Conservation (phyloP, 768 basidiomycete species). For the Exidia glandulosa region DNA sequence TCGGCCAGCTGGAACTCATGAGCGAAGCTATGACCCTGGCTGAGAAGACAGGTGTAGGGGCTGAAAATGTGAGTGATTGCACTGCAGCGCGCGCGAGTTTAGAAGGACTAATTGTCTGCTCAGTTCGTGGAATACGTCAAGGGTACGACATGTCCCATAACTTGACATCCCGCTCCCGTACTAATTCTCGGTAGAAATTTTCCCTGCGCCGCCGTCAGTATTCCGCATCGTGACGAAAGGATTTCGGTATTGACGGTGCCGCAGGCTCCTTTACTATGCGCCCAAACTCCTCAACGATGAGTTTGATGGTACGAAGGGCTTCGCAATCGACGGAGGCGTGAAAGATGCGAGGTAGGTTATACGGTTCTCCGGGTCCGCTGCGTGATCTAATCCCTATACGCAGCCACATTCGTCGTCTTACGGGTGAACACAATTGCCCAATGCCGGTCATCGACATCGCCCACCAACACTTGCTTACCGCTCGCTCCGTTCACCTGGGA, state of each 20-base stretch:
- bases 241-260: neutral
- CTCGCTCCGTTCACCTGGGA: conserved; percentile 55
- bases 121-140: conserved; percentile 37
- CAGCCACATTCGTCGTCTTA: conserved; percentile 57
- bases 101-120: neutral
- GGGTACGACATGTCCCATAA: conserved; percentile 24
- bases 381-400: neutral
- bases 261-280: conserved; percentile 44
- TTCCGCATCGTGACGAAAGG: conserved; percentile 1
- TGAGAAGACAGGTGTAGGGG: conserved; percentile 71
- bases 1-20: conserved; percentile 68
- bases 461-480: conserved; percentile 68
- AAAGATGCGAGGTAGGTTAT: conserved; percentile 49
- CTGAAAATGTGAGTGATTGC: conserved; percentile 32
- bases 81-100: neutral
- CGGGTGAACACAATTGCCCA: conserved; percentile 51
- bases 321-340: conserved; percentile 77
- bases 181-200: conserved; percentile 36
- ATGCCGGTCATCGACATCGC: conserved; percentile 66
- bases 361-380: neutral
- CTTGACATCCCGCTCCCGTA: neutral
- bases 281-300: conserved; percentile 61
- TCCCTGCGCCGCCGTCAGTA: conserved; percentile 52
- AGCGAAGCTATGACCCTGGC: conserved; percentile 78
- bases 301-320: conserved; percentile 66